A percentile compares a stretch with the other conserved stretches of the same genome.
Conservation (phyloP, 2,329 filamentous ascomycete genomes). For the Trichoderma hamatum region DNA sequence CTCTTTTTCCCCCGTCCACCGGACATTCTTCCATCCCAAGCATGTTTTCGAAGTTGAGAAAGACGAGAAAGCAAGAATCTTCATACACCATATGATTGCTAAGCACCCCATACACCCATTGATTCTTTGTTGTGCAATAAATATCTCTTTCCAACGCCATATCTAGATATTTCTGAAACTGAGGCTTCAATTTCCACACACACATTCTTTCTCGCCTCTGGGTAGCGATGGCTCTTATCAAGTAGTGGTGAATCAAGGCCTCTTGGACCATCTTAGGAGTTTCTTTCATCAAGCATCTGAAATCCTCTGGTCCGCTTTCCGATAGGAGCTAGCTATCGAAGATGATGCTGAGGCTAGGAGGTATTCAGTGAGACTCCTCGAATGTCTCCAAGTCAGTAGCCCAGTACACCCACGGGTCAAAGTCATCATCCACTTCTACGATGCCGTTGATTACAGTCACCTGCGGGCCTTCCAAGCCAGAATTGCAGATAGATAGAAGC, state of each 20-base stretch:
- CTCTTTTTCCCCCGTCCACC: not conserved
- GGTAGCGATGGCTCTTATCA: not conserved
- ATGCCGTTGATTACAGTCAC: too few relatives aligned
- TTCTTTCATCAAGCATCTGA: not conserved
- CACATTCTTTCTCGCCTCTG: not conserved
- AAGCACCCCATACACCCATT: not conserved
- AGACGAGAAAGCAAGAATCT: not conserved
- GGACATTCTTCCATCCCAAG: not conserved
- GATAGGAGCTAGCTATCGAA: too few relatives aligned
- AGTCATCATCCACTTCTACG: too few relatives aligned
- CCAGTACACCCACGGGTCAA: too few relatives aligned
- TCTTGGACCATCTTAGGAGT: not conserved
- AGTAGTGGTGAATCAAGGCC: not conserved
- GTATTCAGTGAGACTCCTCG: too few relatives aligned
- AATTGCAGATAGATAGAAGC: too few relatives aligned
- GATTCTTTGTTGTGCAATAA: not conserved
- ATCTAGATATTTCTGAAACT: not conserved
- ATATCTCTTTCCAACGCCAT: not conserved
- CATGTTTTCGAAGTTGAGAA: not conserved
- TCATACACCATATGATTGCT: not conserved
- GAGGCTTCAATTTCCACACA: not conserved
- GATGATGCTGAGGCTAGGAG: too few relatives aligned
- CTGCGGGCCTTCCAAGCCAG: too few relatives aligned
- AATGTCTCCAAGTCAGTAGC: too few relatives aligned
- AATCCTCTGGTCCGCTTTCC: too few relatives aligned